Evolutionary conservation across 1,284 basidiomycete genomes (phyloP).

Genomic region (Ganoderma meredithae): DNA sequence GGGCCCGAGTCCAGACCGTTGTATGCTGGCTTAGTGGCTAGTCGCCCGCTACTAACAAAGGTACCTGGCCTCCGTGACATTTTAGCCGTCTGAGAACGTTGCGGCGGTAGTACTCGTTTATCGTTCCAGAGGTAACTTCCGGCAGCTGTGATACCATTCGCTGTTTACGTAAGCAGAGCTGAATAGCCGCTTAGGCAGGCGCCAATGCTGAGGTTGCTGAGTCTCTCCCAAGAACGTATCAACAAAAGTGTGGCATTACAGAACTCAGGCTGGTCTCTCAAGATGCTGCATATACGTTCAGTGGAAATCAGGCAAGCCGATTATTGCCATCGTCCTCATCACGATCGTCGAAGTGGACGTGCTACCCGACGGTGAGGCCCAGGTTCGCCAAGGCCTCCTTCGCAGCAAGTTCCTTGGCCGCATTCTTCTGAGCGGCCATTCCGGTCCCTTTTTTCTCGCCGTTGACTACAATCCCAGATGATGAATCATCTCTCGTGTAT

Average conservation of each 20-base stretch:
- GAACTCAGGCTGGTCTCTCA: neutral
- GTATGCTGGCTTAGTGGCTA: too few species aligned
- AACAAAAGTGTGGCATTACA: conserved; percentile 6
- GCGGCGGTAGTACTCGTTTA: conserved; percentile 23
- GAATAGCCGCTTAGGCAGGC: neutral
- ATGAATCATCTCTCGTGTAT: conserved; percentile 9
- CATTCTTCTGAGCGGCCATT: conserved; percentile 47
- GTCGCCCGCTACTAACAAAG: conserved; percentile 40
- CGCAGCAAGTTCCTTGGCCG: conserved; percentile 64
- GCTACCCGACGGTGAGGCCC: conserved; percentile 17
- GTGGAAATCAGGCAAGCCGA: conserved; percentile 6
- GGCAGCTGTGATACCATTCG: neutral
- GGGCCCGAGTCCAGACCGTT: too few species aligned
- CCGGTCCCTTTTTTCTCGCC: conserved; percentile 55
- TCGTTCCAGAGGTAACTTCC: conserved; percentile 2
- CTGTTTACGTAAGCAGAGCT: conserved; percentile 19
- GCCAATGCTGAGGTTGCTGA: conserved; percentile 3
- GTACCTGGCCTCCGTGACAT: conserved; percentile 40
- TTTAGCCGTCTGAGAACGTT: conserved; percentile 16
- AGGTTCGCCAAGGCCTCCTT: conserved; percentile 46
- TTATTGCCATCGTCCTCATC: conserved; percentile 12
- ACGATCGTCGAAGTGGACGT: neutral
- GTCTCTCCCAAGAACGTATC: neutral
- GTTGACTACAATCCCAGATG: conserved; percentile 47
- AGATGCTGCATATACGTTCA: conserved; percentile 3